A percentile compares a stretch with the other conserved stretches of the same genome.
These are phyloP conservation scores for Elsinoe necatrix DNA, from an alignment of 2,329 filamentous ascomycete species.

Conservation along the genomic window DNA sequence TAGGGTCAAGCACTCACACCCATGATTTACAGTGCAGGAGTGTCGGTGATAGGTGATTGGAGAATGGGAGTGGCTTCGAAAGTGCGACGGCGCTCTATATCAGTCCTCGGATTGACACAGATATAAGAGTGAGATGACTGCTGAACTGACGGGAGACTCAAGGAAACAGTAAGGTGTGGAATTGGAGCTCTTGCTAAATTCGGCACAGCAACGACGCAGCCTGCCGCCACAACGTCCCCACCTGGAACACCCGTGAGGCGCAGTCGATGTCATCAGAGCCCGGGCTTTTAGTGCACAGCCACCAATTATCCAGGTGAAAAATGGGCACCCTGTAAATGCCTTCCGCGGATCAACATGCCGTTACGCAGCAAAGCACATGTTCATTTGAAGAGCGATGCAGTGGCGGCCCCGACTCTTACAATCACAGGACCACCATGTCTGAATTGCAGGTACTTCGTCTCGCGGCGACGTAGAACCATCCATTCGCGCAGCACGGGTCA, in stretches of 20 bases:
- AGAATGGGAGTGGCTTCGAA: background rate
- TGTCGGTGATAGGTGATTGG: background rate
- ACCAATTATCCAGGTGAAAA: background rate
- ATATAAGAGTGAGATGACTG: background rate
- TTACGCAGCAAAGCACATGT: no score
- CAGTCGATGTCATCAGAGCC: background rate
- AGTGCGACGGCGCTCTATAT: background rate
- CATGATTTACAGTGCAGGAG: background rate
- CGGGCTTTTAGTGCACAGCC: background rate
- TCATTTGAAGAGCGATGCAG: no score
- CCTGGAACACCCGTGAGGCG: background rate
- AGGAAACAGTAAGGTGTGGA: background rate
- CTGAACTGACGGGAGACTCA: background rate
- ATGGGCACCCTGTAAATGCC: no score
- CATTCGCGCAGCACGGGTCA: no score
- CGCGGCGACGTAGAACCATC: no score
- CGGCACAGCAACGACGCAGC: background rate
- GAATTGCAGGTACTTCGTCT: no score
- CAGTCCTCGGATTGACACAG: background rate
- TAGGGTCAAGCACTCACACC: background rate
- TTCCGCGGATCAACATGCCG: no score
- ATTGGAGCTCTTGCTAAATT: constrained; percentile 3
- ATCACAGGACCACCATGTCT: no score
- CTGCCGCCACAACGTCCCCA: background rate
- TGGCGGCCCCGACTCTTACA: no score